Base-by-base conservation (phyloP, 495 filamentous ascomycete species). In the Amniculicola lignicola region DNA sequence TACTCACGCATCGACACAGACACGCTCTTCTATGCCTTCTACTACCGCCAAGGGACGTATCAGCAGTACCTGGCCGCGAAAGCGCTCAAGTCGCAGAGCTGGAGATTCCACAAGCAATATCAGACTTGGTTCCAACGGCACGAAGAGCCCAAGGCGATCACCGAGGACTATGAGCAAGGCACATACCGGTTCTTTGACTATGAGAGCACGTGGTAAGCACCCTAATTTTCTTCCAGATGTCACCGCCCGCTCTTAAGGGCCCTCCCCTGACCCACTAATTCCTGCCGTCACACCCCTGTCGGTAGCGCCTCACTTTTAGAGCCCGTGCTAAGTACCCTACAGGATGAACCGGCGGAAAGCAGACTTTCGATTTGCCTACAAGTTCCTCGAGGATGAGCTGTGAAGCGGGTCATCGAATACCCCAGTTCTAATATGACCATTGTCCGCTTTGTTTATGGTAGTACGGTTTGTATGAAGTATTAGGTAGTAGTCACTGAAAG, bases 341-440 rank as follows among this genome's bases (percentile, higher is more conserved):
- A 98, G 93, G 93, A 98, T 98, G 93, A 98, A 97, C 71, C 88
- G 93, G 57, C 78, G 93, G 65, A 98, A 98, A 79, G 90, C 88
- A 31, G 93, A 98, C 69, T 98, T 98, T 75, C 93, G 94, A 72
- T 98, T 98, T 69, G 84, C 88, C 37, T 98, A 98, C 77, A 95
- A 95, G 72, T 98, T 90, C 74, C 77, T 95, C 53, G 90, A 95
- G 69, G 90, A 95, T 70, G 90, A 95, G 65, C 75, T 95, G 77
- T 93, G 46, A 63, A 36, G 3, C 3, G 19, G 5, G n/a, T n/a
- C n/a, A n/a, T n/a, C n/a, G n/a, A 27, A 10, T 22, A 25, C 41
- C 16, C 21, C 16, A 15, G 11, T 41, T 10, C 10, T 11, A 10
- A 18, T 41, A 18, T 11, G 16, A 19, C 7, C 38, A 41, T 6